These are phyloP conservation scores for Helicostylum pulchrum DNA, from an alignment of 192 early-diverging fungal genomes.

Conservation along the genomic window DNA sequence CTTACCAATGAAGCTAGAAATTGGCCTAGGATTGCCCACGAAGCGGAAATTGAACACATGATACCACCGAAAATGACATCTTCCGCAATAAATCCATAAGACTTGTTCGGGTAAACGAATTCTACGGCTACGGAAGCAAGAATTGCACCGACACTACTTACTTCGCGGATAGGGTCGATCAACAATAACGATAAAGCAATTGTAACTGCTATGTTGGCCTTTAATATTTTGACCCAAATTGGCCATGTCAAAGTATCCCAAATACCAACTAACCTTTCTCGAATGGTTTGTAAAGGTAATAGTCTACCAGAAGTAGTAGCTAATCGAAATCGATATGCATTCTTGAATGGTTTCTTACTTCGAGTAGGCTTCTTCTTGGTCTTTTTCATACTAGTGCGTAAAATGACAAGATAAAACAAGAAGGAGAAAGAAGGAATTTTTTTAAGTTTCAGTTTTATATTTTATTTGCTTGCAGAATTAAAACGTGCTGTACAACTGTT, in stretches of 20 bases:
- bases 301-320: constrained; percentile 11
- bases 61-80: constrained; percentile 26
- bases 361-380: neutral
- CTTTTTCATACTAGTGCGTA: neutral
- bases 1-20: constrained; percentile 26
- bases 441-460: neutral
- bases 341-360: neutral
- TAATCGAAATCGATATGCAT: constrained; percentile 14
- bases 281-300: constrained; percentile 13
- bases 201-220: constrained; percentile 27
- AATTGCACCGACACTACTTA: constrained; percentile 5
- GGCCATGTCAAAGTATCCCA: constrained; percentile 31
- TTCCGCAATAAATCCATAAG: constrained; percentile 29
- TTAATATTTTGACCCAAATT: constrained; percentile 23
- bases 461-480: neutral
- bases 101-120: constrained; percentile 30
- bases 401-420: neutral
- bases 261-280: constrained; percentile 10
- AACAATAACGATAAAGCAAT: constrained; percentile 16
- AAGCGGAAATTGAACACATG: constrained; percentile 27
- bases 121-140: constrained; percentile 27
- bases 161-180: constrained; percentile 8
- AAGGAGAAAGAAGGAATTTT: neutral
- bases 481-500: no score
- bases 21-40: constrained; percentile 24